Conservation (phyloP, 1,284 basidiomycete species). For the Phlebopus sp. region DNA sequence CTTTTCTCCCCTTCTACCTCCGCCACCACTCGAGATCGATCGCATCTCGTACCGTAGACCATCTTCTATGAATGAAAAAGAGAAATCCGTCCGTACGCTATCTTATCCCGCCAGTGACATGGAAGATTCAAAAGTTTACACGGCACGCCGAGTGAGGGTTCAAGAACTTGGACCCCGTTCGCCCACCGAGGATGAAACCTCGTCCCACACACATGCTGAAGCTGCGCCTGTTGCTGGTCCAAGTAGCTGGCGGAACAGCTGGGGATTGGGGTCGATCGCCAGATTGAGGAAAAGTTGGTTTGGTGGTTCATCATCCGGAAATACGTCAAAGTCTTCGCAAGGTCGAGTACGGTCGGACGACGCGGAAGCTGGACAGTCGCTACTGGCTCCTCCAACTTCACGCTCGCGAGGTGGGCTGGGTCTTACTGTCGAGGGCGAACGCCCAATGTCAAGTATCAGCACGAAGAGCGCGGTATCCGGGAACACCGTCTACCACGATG, state of each 20-base stretch:
- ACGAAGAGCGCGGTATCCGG: slow-evolving; percentile 50
- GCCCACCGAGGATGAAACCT: slow-evolving; percentile 21
- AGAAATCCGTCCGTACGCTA: slow-evolving; percentile 30
- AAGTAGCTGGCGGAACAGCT: slow-evolving; percentile 30
- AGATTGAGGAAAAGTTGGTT: slow-evolving; percentile 55
- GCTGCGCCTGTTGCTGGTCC: slow-evolving; percentile 26
- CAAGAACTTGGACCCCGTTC: slow-evolving; percentile 40
- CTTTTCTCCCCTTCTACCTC: slow-evolving; percentile 40
- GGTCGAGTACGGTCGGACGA: slow-evolving; percentile 40
- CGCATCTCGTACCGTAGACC: slow-evolving; percentile 30
- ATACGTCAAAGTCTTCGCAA: slow-evolving; percentile 36
- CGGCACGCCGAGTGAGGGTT: slow-evolving; percentile 57
- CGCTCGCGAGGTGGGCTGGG: slow-evolving; percentile 30
- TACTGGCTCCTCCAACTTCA: slow-evolving; percentile 27
- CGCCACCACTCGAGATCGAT: slow-evolving; percentile 36
- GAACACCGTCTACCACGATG: slow-evolving; percentile 59
- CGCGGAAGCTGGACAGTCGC: slow-evolving; percentile 39
- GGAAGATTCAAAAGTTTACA: slow-evolving; percentile 52
- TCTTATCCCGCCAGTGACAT: slow-evolving; percentile 40
- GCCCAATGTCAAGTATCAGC: slow-evolving; percentile 57
- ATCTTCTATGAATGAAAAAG: slow-evolving; percentile 31
- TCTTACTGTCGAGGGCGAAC: slow-evolving; percentile 36
- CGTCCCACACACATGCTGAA: slow-evolving; percentile 24
- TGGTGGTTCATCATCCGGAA: slow-evolving; percentile 30
- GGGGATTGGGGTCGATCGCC: slow-evolving; percentile 43